Base-by-base conservation (phyloP, 306 rosid genomes). In the Cicer chorassanicum region DNA sequence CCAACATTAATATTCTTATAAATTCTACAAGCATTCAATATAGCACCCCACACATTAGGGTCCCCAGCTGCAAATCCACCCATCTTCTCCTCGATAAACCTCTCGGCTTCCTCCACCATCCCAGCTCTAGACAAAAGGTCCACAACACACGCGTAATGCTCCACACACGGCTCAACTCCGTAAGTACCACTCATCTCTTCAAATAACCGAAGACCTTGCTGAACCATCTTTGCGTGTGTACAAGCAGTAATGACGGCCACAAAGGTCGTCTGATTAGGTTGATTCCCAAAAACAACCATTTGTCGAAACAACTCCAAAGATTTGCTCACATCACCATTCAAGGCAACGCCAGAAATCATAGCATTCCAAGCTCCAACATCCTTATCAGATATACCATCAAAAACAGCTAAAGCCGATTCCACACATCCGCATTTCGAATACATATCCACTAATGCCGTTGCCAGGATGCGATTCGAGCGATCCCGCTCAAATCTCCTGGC, bases 21-120 rank as follows among this genome's bases (percentile, higher is more conserved):
- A 70, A 86, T 80, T 82, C 97, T 88, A 78, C 97, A 93, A 1
- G 96, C 98, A 69, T 85, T 80, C 49, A 84, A 78, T 44, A 89
- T 79, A 8, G 98, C 89, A 65, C 96, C 84, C 98, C 96, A 93
- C 51, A 86, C 90, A 39, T 91, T 89, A 53, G 84, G 90, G 74
- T 89, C 93, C 6, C 81, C 81, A 13, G 78, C 84, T 1, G 59
- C 75, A n/a, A 88, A 60, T 60, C 93, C 92, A 73, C 86, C 91
- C 93, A 89, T 91, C 81, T 84, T 93, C 73, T 89, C 84, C 82
- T 88, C 93, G n/a, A 88, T 15, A 77, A 91, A 89, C 65, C 74
- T 87, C 84, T 89, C 98, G 48, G 93, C 89, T 62, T 90, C 87
- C 68, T 85, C 92, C 80, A 83, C 81, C 96, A 89, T 82, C 15